Conservation (phyloP, 2,329 filamentous ascomycete genomes). For the Apiospora pterosperma region DNA sequence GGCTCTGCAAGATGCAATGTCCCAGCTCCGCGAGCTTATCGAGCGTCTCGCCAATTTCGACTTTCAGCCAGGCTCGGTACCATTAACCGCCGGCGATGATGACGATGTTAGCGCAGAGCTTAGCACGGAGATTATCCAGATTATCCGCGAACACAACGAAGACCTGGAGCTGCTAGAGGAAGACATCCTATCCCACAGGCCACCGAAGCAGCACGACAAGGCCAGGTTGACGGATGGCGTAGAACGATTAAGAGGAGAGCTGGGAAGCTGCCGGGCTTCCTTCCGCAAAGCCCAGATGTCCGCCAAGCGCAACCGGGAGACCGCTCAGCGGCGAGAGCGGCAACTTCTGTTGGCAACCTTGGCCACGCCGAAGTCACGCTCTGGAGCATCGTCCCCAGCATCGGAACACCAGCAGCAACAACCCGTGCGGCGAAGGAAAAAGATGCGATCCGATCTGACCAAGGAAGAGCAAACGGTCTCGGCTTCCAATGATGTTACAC, state of each 20-base stretch:
- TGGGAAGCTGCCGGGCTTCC: constrained; percentile 51
- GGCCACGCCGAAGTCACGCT: constrained; percentile 25
- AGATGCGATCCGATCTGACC: constrained; percentile 30
- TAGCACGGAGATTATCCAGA: constrained; percentile 74
- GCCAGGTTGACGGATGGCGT: constrained; percentile 64
- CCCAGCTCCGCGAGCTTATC: constrained; percentile 57
- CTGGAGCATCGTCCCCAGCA: constrained; percentile 32
- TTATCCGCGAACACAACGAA: constrained; percentile 74
- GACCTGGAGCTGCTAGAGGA: constrained; percentile 78
- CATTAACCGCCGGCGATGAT: constrained; percentile 45
- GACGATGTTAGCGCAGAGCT: constrained; percentile 66
- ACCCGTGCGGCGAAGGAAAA: constrained; percentile 30
- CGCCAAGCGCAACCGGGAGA: constrained; percentile 71
- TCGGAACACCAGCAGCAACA: constrained; percentile 6
- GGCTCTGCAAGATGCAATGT: constrained; percentile 58
- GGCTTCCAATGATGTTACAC: constrained; percentile 80
- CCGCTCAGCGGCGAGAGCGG: constrained; percentile 72
- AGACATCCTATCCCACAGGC: constrained; percentile 68
- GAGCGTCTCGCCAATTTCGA: constrained; percentile 54
- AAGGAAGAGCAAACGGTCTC: constrained; percentile 68
- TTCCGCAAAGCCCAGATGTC: constrained; percentile 81
- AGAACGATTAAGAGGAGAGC: constrained; percentile 58
- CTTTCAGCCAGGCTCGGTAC: constrained; percentile 56
- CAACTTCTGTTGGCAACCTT: constrained; percentile 64
- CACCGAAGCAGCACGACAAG: constrained; percentile 56